Base-by-base conservation (phyloP, 805 yeast genomes). In the Pichia thaimueangensis region DNA sequence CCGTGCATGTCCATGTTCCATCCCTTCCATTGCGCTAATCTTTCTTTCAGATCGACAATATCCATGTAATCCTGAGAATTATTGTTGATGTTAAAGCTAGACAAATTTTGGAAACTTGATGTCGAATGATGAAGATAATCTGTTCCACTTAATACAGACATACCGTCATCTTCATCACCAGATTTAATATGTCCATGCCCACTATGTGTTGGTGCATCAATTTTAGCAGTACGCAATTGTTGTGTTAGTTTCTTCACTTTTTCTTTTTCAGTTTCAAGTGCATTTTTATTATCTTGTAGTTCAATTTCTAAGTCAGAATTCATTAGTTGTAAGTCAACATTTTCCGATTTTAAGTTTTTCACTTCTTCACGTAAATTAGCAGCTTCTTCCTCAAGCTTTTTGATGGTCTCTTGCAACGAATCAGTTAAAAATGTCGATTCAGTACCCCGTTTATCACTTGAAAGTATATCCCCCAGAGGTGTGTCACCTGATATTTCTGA, bases 1-100 rank as follows among this genome's bases (percentile, higher is more conserved):
- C 59, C 53, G 21, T 86, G 72, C 94, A 89, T 85, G 55, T 89
- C 96, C 3, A 87, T 73, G 55, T 82, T 86, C 88, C 89, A 89
- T 37, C 76, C 79, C 50, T 78, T 80, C 94, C 94, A 89, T 50
- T 76, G 78, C 56, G 71, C 68, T 50, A 89, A 62, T 35, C 73
- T 69, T 42, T 78, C 80, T 48, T 73, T 68, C 49, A 76, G 70
- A 52, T 77, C 79, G 11, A 72, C 71, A 6, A 77, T 73, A 47
- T 74, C 76, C 24, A 73, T 56, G 40, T 69, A 68, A 33, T 61
- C 55, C 17, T 40, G 42, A 31, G 62, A 56, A 8, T 41, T 36
- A 28, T 49, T 51, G 41, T 45, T 35, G 55, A 57, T 47, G 42
- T 49, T 41, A 55, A 57, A 50, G 45, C 45, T 43, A 49, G 43